A percentile compares a stretch with the other conserved stretches of the same genome.
Evolutionary conservation across 163 green algal genomes (phyloP).

Genomic region (Scenedesmus sp.): DNA sequence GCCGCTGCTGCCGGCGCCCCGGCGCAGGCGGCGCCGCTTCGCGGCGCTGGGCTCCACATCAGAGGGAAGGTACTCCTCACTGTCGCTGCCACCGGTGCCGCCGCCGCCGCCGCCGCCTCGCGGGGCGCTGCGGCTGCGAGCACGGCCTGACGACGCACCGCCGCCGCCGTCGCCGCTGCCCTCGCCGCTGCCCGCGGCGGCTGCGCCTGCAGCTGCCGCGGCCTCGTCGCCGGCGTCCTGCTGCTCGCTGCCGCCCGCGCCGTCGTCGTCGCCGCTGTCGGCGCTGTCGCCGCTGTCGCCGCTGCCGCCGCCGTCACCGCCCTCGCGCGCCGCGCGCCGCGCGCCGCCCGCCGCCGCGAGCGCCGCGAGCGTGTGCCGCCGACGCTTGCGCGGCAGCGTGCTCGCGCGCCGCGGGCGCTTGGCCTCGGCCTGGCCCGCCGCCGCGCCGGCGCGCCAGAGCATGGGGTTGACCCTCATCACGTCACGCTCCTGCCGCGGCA

Average conservation of each 20-base stretch:
- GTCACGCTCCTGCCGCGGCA: background rate
- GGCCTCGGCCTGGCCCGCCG: background rate
- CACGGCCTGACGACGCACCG: background rate
- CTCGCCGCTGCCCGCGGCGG: background rate
- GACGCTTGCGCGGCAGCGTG: conserved; percentile 45
- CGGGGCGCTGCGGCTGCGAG: no score
- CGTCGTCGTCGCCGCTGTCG: background rate
- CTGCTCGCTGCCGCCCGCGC: background rate
- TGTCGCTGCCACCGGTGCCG: background rate
- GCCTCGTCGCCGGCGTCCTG: background rate
- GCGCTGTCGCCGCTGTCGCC: background rate
- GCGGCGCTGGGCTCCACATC: background rate
- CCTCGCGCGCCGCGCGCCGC: no score
- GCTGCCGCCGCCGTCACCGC: conserved; percentile 3
- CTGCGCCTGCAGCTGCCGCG: no score
- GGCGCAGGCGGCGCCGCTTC: no score
- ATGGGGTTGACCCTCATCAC: conserved; percentile 13
- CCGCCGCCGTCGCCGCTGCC: background rate
- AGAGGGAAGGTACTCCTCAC: conserved; percentile 22
- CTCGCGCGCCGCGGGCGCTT: conserved; percentile 34
- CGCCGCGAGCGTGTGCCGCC: background rate
- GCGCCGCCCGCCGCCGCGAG: no score
- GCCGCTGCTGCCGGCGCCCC: no score
- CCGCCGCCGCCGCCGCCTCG: background rate
- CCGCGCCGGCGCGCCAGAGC: conserved; percentile 8